phyloP scores from a whole-genome alignment of 2,329 filamentous ascomycete genomes.

The Ceratocystis smalleyi region DNA sequence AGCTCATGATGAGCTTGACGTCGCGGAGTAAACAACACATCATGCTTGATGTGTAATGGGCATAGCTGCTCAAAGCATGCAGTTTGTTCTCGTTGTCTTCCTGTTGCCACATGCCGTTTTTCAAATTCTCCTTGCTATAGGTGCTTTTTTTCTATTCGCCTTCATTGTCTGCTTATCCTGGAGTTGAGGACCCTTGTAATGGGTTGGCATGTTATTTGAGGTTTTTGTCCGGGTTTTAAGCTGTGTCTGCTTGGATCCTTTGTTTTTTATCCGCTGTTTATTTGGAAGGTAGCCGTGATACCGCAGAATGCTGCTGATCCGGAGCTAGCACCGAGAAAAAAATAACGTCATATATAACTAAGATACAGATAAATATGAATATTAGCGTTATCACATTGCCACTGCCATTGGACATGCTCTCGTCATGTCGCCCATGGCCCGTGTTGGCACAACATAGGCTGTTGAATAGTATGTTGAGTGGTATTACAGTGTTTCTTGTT shows the following conservation, averaged over 20 bases:
- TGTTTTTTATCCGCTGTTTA: not conserved
- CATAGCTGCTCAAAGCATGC: not conserved
- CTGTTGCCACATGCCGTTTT: not conserved
- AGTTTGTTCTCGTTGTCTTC: not conserved
- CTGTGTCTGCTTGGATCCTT: not conserved
- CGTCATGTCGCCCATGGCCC: no score
- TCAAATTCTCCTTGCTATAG: not conserved
- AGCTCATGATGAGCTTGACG: conserved; percentile 87
- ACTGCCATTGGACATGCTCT: no score
- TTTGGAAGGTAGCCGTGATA: not conserved
- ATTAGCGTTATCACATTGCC: no score
- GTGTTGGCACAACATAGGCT: not conserved
- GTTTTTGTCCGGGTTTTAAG: not conserved
- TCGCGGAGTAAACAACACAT: conserved; percentile 50
- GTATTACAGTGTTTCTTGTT: not conserved
- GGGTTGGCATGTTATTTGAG: conserved; percentile 1
- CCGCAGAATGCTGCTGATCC: not conserved
- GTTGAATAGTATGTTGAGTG: no score
- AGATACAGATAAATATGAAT: no score
- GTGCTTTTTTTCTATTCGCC: not conserved
- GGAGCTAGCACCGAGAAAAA: no score
- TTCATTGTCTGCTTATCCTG: conserved; percentile 8
- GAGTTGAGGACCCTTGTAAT: conserved; percentile 10
- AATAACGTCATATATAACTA: no score
- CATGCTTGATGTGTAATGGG: no score